phyloP scores from a whole-genome alignment of 23 red algal genomes.

The Gracilaria domingensis region DNA sequence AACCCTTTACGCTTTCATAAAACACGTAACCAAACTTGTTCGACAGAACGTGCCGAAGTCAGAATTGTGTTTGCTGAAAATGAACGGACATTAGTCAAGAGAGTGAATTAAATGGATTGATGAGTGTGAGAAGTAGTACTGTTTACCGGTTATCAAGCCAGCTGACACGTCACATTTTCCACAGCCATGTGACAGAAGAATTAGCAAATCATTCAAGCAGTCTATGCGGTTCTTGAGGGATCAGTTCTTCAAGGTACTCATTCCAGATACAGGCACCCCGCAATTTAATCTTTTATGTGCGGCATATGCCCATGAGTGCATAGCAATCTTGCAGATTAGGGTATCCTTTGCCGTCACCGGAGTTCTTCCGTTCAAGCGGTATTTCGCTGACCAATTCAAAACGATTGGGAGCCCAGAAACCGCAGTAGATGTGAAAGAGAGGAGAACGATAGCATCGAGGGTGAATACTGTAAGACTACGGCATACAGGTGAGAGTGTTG shows the following conservation, averaged over 20 bases:
- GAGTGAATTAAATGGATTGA: conserved; percentile 35
- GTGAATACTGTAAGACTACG: neutral
- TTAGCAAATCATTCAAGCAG: conserved; percentile 35
- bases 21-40: conserved; percentile 21
- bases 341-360: neutral
- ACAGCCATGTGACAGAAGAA: conserved; percentile 31
- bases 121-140: conserved; percentile 1
- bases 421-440: neutral
- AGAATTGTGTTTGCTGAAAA: neutral
- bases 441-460: neutral
- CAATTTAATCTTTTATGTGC: conserved; percentile 28
- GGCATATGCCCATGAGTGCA: conserved; percentile 7
- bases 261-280: conserved; percentile 2
- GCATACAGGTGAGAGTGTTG: neutral
- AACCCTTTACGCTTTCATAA: conserved; percentile 2
- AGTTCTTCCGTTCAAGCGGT: conserved; percentile 10
- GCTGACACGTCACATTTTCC: conserved; percentile 35
- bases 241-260: neutral
- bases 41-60: neutral
- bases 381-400: conserved; percentile 38
- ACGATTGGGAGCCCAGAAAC: neutral
- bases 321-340: neutral
- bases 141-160: conserved; percentile 7
- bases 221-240: neutral
- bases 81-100: conserved; percentile 22